These are phyloP conservation scores for Ogataea glucozyma DNA, from an alignment of 805 yeast species.

Conservation along the genomic window DNA sequence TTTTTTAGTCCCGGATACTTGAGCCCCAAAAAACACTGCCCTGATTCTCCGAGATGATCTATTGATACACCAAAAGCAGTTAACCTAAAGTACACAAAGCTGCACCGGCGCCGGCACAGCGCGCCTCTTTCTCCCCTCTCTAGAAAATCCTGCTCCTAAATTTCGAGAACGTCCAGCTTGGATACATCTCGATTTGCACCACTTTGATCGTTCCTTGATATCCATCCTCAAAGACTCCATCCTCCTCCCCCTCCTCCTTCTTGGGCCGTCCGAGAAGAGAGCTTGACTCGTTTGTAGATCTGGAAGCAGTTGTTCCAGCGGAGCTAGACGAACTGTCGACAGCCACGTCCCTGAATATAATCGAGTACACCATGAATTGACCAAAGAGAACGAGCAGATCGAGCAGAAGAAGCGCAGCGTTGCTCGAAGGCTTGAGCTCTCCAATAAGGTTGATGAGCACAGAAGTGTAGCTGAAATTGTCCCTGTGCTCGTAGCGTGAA, in stretches of 20 bases:
- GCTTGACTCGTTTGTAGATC: no score
- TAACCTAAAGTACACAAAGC: no score
- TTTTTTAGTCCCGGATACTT: no score
- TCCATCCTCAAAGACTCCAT: conserved; percentile 20
- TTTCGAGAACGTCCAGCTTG: no score
- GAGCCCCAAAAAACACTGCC: no score
- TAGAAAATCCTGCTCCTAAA: no score
- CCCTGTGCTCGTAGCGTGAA: conserved; percentile 17
- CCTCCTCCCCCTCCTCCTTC: no score
- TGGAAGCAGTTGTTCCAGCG: neutral
- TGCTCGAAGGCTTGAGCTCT: conserved; percentile 18
- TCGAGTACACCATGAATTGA: conserved; percentile 21
- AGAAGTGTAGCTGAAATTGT: conserved; percentile 22
- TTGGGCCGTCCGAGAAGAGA: no score
- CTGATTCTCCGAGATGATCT: no score
- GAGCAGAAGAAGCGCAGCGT: conserved; percentile 16
- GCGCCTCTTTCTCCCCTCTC: no score
- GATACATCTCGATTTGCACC: conserved; percentile 22
- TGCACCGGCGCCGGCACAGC: no score
- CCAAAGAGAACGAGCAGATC: conserved; percentile 24
- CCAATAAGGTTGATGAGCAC: conserved; percentile 33
- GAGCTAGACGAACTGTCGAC: conserved; percentile 1
- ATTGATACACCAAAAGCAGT: no score
- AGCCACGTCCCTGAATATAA: conserved; percentile 15
- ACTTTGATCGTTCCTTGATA: conserved; percentile 18